These are phyloP conservation scores for Phaffomyces thermotolerans DNA, from an alignment of 805 yeast species.

Conservation along the genomic window DNA sequence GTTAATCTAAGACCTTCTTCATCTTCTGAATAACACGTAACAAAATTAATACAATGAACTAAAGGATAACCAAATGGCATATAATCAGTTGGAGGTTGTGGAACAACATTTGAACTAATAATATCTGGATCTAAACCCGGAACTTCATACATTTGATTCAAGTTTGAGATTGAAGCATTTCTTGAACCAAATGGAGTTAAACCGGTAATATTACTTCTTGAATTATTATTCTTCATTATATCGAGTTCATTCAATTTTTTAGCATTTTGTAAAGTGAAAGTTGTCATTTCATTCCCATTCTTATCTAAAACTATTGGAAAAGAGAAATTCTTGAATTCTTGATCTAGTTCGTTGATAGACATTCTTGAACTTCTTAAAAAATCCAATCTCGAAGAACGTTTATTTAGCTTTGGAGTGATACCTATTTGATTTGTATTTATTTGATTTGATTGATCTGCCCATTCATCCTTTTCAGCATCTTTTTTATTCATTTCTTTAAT, in stretches of 20 bases:
- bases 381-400: constrained; percentile 25
- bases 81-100: constrained; percentile 85
- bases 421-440: constrained; percentile 37
- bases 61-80: constrained; percentile 84
- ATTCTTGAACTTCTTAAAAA: constrained; percentile 31
- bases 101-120: constrained; percentile 71
- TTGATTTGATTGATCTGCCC: constrained; percentile 60
- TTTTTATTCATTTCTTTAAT: constrained; percentile 56
- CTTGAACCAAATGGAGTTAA: constrained; percentile 19
- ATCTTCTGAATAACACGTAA: constrained; percentile 95
- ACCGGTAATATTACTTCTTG: constrained; percentile 9
- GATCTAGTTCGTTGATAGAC: constrained; percentile 20
- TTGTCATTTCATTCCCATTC: constrained; percentile 30
- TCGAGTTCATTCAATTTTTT: constrained; percentile 8
- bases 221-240: constrained; percentile 8
- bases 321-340: constrained; percentile 5
- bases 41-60: constrained; percentile 64
- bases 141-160: constrained; percentile 22
- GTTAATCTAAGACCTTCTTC: constrained; percentile 81
- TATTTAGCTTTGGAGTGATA: constrained; percentile 41
- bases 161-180: constrained; percentile 20
- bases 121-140: constrained; percentile 49
- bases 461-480: constrained; percentile 65
- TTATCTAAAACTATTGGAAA: constrained; percentile 7
- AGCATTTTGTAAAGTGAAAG: constrained; percentile 63